A percentile compares a stretch with the other conserved stretches of the same genome.
These are phyloP conservation scores for Boletus mariae DNA, from an alignment of 1,284 basidiomycete genomes.

Conservation along the genomic window DNA sequence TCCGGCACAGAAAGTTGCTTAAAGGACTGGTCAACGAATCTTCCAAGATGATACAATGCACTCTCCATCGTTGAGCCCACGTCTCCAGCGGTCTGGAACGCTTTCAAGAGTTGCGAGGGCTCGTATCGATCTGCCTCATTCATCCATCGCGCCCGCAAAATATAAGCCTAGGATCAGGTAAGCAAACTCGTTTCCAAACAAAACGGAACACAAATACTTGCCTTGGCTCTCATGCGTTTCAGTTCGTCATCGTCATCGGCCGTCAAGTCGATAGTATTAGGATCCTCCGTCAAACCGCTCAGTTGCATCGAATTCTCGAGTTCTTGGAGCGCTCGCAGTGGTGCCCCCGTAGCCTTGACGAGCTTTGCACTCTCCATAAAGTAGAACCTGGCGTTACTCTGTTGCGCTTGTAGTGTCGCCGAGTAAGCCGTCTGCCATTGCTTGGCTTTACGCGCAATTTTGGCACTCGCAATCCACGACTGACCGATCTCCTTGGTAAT, in stretches of 20 bases:
- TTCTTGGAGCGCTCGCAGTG: conserved; percentile 85
- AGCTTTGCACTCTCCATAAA: conserved; percentile 94
- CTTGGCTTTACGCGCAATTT: conserved; percentile 92
- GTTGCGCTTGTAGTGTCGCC: conserved; percentile 87
- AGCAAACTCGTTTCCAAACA: conserved; percentile 1
- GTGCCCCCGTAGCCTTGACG: conserved; percentile 76
- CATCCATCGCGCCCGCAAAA: conserved; percentile 93
- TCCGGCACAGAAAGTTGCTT: conserved; percentile 51
- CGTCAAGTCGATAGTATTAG: conserved; percentile 55
- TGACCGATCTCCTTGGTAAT: conserved; percentile 68
- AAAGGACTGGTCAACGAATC: conserved; percentile 79
- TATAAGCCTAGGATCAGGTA: conserved; percentile 57
- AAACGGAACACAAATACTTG: conserved; percentile 25
- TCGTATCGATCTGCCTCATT: conserved; percentile 86
- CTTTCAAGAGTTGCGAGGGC: conserved; percentile 40
- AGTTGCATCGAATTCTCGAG: conserved; percentile 75
- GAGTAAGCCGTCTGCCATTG: conserved; percentile 98
- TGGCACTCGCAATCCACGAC: conserved; percentile 91
- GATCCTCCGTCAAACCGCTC: conserved; percentile 40
- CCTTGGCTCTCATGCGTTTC: conserved; percentile 70
- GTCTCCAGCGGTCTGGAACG: conserved; percentile 20
- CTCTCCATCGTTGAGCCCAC: conserved; percentile 71
- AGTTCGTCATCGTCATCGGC: conserved; percentile 46
- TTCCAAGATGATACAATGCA: conserved; percentile 81
- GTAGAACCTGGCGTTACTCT: conserved; percentile 71